These are phyloP conservation scores for Nakazawaea sp. DNA, from an alignment of 805 yeast species.

Conservation along the genomic window DNA sequence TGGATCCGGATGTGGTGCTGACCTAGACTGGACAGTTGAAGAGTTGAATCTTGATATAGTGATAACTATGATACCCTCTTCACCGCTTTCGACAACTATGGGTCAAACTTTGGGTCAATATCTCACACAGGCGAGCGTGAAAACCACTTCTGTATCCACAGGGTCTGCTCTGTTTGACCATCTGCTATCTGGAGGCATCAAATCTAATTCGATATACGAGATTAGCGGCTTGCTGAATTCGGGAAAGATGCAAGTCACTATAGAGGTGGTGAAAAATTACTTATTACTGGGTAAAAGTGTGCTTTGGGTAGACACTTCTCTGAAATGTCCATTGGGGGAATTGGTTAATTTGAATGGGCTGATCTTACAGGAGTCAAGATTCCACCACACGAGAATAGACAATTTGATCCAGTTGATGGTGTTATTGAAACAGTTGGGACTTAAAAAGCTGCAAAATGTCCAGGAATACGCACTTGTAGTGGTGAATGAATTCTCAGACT, in stretches of 20 bases:
- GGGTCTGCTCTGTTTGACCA: conserved; percentile 8
- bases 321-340: conserved; percentile 6
- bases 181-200: conserved; percentile 10
- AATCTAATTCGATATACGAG: conserved; percentile 9
- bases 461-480: conserved; percentile 4
- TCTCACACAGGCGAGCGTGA: background rate
- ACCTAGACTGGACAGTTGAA: too few species aligned
- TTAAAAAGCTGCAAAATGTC: background rate
- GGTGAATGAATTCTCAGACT: conserved; percentile 9
- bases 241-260: conserved; percentile 6
- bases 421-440: conserved; percentile 3
- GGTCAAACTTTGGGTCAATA: background rate
- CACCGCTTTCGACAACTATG: too few species aligned
- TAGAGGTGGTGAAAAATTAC: conserved; percentile 4
- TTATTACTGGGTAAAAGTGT: conserved; percentile 3
- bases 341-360: conserved; percentile 6
- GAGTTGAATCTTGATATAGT: too few species aligned
- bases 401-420: conserved; percentile 2
- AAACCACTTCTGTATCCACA: conserved; percentile 3
- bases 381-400: conserved; percentile 1
- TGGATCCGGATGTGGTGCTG: too few species aligned
- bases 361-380: background rate
- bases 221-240: conserved; percentile 10
- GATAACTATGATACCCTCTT: too few species aligned
- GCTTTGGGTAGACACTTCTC: conserved; percentile 11